These are phyloP conservation scores for Penicillium brasilianum DNA, from an alignment of 2,329 filamentous ascomycete genomes.

Conservation along the genomic window DNA sequence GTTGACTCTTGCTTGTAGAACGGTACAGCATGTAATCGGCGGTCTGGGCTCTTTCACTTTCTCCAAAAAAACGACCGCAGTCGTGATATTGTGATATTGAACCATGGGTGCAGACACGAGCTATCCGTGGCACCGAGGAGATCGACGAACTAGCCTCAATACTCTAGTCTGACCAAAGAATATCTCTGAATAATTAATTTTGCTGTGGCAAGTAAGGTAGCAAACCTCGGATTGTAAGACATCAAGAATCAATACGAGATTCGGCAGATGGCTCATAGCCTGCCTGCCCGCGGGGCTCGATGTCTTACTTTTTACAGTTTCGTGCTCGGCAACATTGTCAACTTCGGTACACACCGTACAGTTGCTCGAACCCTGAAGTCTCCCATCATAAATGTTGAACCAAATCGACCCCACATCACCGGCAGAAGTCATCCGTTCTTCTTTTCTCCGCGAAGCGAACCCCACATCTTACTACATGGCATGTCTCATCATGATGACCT, in stretches of 20 bases:
- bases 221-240: background rate
- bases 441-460: background rate
- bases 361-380: background rate
- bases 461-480: background rate
- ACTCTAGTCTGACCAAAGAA: background rate
- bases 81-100: background rate
- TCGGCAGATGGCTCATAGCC: background rate
- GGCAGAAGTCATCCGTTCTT: background rate
- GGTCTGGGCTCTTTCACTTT: background rate
- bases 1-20: background rate
- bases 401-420: background rate
- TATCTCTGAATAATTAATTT: background rate
- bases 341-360: background rate
- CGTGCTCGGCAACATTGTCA: conserved; percentile 1
- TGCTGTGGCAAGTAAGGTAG: too few relatives aligned
- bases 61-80: background rate
- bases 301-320: background rate
- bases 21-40: too few relatives aligned
- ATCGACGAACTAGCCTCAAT: background rate
- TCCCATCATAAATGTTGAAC: background rate
- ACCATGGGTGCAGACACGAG: background rate
- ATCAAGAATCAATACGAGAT: conserved; percentile 5
- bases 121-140: background rate
- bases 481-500: too few relatives aligned
- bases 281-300: background rate